phyloP scores from a whole-genome alignment of 2,329 filamentous ascomycete species.

The Talaromyces sp. region DNA sequence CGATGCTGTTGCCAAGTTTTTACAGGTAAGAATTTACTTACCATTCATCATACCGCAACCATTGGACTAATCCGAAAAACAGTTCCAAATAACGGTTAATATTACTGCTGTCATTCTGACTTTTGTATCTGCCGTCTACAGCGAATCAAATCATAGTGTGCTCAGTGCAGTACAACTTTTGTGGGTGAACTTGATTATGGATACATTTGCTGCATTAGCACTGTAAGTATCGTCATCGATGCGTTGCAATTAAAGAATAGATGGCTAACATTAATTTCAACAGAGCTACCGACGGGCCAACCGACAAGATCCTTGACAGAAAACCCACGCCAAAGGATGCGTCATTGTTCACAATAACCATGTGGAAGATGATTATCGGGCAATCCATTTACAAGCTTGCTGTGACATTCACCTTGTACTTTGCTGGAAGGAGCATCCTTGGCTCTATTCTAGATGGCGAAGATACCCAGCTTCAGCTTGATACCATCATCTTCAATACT shows the following conservation, averaged over 20 bases:
- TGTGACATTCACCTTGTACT: slow-evolving; percentile 77
- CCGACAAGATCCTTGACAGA: slow-evolving; percentile 72
- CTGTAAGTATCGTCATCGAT: slow-evolving; percentile 39
- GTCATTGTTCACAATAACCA: slow-evolving; percentile 76
- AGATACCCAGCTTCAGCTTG: slow-evolving; percentile 48
- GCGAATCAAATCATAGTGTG: slow-evolving; percentile 64
- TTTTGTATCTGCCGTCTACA: slow-evolving; percentile 80
- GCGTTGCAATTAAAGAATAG: neutral
- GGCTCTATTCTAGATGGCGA: slow-evolving; percentile 48
- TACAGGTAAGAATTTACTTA: slow-evolving; percentile 40
- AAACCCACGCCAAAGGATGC: slow-evolving; percentile 73
- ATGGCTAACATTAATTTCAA: neutral
- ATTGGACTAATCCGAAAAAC: slow-evolving; percentile 58
- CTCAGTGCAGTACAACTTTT: slow-evolving; percentile 85
- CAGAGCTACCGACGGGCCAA: slow-evolving; percentile 78
- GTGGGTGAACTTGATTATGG: slow-evolving; percentile 98
- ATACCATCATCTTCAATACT: slow-evolving; percentile 90
- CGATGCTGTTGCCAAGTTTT: slow-evolving; percentile 63
- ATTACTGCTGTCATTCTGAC: slow-evolving; percentile 84
- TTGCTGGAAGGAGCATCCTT: slow-evolving; percentile 61
- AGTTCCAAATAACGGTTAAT: slow-evolving; percentile 70
- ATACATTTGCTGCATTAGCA: slow-evolving; percentile 84
- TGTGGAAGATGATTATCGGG: slow-evolving; percentile 99
- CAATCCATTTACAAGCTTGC: slow-evolving; percentile 84
- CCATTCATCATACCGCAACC: slow-evolving; percentile 40